Base-by-base conservation (phyloP, 2,329 filamentous ascomycete genomes). In the Sphaerulina populicola region DNA sequence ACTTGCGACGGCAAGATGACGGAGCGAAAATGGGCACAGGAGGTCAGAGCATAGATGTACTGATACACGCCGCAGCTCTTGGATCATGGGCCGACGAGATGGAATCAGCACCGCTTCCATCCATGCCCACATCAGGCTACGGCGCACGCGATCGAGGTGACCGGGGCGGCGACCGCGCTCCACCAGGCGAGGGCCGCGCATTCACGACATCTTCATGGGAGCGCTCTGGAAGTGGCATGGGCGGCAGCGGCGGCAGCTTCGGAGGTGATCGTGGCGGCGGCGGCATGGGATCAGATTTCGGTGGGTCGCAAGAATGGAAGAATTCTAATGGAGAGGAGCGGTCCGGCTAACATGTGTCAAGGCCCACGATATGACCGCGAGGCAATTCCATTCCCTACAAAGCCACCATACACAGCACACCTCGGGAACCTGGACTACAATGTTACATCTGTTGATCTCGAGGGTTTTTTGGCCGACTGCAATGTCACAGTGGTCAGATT, bases 71-170 rank as follows among this genome's bases (percentile, higher is more conserved):
- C 68, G 57, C 66, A 86, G 82, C 79, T 65, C 78, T 84, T 68
- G 89, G 91, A 68, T 97, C 93, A 63, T 98, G 93, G 93, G 93
- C 93, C 65, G 94, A 98, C 74, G 93, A 98, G 71, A 95, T 98
- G 75, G 93, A 98, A 73, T 59, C 61, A 48, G 62, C 65, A 58
- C 67, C 67, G 27, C 54, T 69, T 38, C 66, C 66, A 15, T 47
- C 62, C 27, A 57, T 56, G 39, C 49, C 62, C 27, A 57, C 62
- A 35, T 52, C 46, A 11, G 18, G 46, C 46, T 60, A 57, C 52
- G 62, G 60, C 57, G 52, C 56, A 41, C 57, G 62, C 57, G 63
- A 43, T 36, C 48, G 38, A 56, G 55, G 56, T 30, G 64, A 56
- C 21, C 47, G 50, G 47, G 36, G 46, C 46, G 46, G 46, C 46